Evolutionary conservation across 176 grass and related monocot species (phyloP).

Genomic region (bread wheat (Triticum aestivum)): IWGSC_CS_RefSeq_v2.1 NC_057809.1:146467701-146468200

Average conservation of each 20-base stretch:
- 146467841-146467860: slow-evolving; percentile 31
- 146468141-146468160: slow-evolving; percentile 44
- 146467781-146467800: background rate
- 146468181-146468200: slow-evolving; percentile 48
- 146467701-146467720: background rate
- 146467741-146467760: background rate
- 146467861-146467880: background rate
- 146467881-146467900: background rate
- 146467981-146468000: background rate
- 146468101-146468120: slow-evolving; percentile 57
- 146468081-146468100: slow-evolving; percentile 56
- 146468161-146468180: slow-evolving; percentile 59
- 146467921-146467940: background rate
- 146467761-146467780: background rate
- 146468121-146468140: slow-evolving; percentile 43
- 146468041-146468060: slow-evolving; percentile 65
- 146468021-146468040: slow-evolving; percentile 25
- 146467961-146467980: too few relatives aligned
- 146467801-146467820: background rate
- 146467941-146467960: background rate
- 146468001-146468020: slow-evolving; percentile 12
- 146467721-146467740: background rate
- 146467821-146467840: slow-evolving; percentile 23
- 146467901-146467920: background rate
- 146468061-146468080: slow-evolving; percentile 68